Base-by-base conservation (phyloP, 768 basidiomycete species). In the Ramaria sp. region DNA sequence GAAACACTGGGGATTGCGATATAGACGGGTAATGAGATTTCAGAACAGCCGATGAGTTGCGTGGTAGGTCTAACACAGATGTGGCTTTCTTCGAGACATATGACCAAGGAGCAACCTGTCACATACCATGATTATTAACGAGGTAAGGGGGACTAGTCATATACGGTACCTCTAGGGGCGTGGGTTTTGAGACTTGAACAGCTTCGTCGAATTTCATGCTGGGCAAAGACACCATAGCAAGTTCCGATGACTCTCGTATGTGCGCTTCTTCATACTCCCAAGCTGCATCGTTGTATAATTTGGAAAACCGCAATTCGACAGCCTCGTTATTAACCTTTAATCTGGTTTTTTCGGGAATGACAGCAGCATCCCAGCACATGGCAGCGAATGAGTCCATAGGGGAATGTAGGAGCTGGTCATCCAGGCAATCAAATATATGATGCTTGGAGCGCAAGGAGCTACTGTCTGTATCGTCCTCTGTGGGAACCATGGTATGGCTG, bases 341-440 rank as follows among this genome's bases (percentile, higher is more conserved):
- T 24, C 10, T 25, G 20, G 24, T 7, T 16, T 10, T 9, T 20
- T 37, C 30, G 22, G 42, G 22, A 16, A 27, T 16, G 13, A 55
- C 53, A 27, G 53, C 53, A 15, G 53, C 43, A 48, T 34, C 30
- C 53, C 53, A 55, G 22, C 53, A 55, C 13, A 55, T 32, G 6
- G 53, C 53, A 5, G 53, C 53, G 44, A 55, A 55, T 5, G 53
- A 55, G 15, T 55, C 53, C 5, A 55, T 20, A 16, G 53, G 53
- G 3, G 53, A 55, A 18, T 27, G n/a, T 27, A 55, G 25, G 32
- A 55, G 53, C 20, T 55, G 34, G 13, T 55, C 53, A 25, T 55
- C 53, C 42, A 55, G 45, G 10, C 43, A 36, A 15, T 45, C 53
- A 16, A 37, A 32, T 5, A 48, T 22, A 13, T 44, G 27, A 12